These are phyloP conservation scores for Phytophthora macrochlamydospora DNA, from an alignment of 352 stramenopile genomes.

Conservation along the genomic window DNA sequence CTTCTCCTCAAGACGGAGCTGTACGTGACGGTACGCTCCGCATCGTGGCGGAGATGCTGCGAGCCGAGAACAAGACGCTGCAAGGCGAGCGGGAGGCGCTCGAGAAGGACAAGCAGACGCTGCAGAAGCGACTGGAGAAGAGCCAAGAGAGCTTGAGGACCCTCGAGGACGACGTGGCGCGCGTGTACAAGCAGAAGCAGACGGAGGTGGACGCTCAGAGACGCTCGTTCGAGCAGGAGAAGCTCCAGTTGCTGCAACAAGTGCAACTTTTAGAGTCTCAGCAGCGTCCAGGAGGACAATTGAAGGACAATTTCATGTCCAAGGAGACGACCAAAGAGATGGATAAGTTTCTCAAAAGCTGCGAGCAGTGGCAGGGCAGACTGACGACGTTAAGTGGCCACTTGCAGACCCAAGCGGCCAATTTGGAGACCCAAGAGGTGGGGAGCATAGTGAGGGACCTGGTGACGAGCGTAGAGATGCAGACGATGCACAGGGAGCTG, in stretches of 20 bases:
- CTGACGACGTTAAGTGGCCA: slow-evolving; percentile 24
- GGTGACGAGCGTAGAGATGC: slow-evolving; percentile 39
- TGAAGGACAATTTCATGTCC: neutral
- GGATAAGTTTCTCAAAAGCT: slow-evolving; percentile 42
- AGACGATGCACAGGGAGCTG: slow-evolving; percentile 7
- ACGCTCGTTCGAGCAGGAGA: slow-evolving; percentile 25
- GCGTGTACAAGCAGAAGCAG: slow-evolving; percentile 43
- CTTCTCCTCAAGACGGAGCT: slow-evolving; percentile 15
- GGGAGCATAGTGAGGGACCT: slow-evolving; percentile 37
- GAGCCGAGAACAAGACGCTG: slow-evolving; percentile 45
- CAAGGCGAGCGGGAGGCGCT: slow-evolving; percentile 18
- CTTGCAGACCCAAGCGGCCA: slow-evolving; percentile 19
- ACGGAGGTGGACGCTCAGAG: slow-evolving; percentile 31
- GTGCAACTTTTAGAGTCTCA: neutral
- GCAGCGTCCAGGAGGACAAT: neutral
- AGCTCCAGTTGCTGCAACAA: neutral
- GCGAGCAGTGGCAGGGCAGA: slow-evolving; percentile 32
- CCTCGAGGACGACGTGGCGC: slow-evolving; percentile 47
- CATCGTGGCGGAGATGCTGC: slow-evolving; percentile 45
- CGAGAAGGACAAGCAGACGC: slow-evolving; percentile 18
- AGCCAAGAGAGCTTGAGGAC: slow-evolving; percentile 31
- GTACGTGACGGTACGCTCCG: slow-evolving; percentile 35
- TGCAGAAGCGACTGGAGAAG: slow-evolving; percentile 18
- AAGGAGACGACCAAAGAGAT: slow-evolving; percentile 30
- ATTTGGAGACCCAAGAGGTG: slow-evolving; percentile 39